These are phyloP conservation scores for Pseudogymnoascus sp. DNA, from an alignment of 2,329 filamentous ascomycete species.

Conservation along the genomic window DNA sequence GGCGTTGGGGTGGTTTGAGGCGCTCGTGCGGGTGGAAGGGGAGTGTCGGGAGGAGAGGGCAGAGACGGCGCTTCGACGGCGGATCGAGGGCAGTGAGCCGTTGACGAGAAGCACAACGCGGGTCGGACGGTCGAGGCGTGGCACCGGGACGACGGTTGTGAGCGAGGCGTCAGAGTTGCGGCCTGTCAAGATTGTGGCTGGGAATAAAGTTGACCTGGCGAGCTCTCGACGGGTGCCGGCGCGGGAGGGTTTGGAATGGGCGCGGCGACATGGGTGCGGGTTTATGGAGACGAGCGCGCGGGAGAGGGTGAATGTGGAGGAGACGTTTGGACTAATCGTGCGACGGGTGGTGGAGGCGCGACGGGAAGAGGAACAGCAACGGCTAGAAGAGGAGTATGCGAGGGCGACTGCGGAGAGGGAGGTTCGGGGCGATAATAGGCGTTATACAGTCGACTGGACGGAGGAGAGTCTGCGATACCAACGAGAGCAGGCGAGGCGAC, in stretches of 20 bases:
- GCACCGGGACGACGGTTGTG: slow-evolving; percentile 14
- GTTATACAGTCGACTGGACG: not conserved
- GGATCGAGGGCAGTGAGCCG: slow-evolving; percentile 15
- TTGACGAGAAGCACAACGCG: slow-evolving; percentile 10
- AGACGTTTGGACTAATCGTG: slow-evolving; percentile 70
- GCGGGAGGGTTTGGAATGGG: slow-evolving; percentile 68
- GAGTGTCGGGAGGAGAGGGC: slow-evolving; percentile 26
- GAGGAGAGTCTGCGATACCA: not conserved
- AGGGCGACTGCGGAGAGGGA: not conserved
- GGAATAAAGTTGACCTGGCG: slow-evolving; percentile 79
- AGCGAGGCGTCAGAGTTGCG: slow-evolving; percentile 40
- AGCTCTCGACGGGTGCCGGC: slow-evolving; percentile 61
- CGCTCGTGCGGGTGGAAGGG: slow-evolving; percentile 71
- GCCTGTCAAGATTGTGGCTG: slow-evolving; percentile 75
- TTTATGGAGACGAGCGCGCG: slow-evolving; percentile 87
- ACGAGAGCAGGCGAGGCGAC: not conserved
- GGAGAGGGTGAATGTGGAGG: slow-evolving; percentile 80
- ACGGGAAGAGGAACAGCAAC: slow-evolving; percentile 12
- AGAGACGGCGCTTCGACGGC: slow-evolving; percentile 55
- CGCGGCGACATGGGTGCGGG: slow-evolving; percentile 61
- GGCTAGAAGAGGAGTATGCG: not conserved
- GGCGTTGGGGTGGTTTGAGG: slow-evolving; percentile 69
- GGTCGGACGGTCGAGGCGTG: slow-evolving; percentile 17
- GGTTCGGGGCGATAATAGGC: not conserved
- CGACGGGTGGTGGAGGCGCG: slow-evolving; percentile 49